phyloP scores from a whole-genome alignment of 495 filamentous ascomycete species.

The Beverwykella pulmonaria region DNA sequence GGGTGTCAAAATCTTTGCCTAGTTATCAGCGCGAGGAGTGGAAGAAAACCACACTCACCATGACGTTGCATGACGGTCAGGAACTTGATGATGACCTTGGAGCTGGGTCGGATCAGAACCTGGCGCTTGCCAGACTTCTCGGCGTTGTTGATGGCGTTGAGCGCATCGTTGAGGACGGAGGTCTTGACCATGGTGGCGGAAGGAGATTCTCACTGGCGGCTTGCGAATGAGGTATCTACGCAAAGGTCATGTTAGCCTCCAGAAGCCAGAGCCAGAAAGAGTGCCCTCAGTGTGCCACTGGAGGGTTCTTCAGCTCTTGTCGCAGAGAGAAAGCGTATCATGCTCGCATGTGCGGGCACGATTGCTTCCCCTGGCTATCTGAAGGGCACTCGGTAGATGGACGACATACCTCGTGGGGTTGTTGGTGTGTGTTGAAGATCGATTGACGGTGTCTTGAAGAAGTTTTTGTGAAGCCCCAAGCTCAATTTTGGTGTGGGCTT shows the following conservation, averaged over 20 bases:
- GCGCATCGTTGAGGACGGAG: constrained; percentile 97
- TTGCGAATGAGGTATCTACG: constrained; percentile 50
- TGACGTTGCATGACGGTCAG: constrained; percentile 97
- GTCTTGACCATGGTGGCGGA: constrained; percentile 95
- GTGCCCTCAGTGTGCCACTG: constrained; percentile 68
- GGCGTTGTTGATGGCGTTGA: constrained; percentile 99
- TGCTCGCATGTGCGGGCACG: constrained; percentile 31
- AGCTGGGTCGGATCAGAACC: constrained; percentile 92
- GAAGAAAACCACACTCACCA: constrained; percentile 66
- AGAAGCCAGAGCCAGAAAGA: constrained; percentile 87
- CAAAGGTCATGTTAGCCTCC: constrained; percentile 69
- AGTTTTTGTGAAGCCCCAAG: neutral
- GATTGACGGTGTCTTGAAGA: constrained; percentile 12
- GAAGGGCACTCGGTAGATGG: constrained; percentile 41
- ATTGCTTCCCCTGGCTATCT: constrained; percentile 42
- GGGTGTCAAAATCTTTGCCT: constrained; percentile 81
- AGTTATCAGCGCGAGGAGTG: constrained; percentile 92
- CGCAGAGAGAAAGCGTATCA: constrained; percentile 77
- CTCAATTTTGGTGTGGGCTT: constrained; percentile 19
- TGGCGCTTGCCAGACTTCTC: constrained; percentile 99
- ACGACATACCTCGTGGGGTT: constrained; percentile 41
- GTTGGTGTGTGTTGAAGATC: constrained; percentile 20
- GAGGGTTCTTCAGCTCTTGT: constrained; percentile 93
- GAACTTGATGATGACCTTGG: constrained; percentile 99
- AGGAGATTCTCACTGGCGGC: constrained; percentile 76